A percentile compares a stretch with the other conserved stretches of the same genome.
Conservation (phyloP, 768 basidiomycete species). For the Mycena galopus region DNA sequence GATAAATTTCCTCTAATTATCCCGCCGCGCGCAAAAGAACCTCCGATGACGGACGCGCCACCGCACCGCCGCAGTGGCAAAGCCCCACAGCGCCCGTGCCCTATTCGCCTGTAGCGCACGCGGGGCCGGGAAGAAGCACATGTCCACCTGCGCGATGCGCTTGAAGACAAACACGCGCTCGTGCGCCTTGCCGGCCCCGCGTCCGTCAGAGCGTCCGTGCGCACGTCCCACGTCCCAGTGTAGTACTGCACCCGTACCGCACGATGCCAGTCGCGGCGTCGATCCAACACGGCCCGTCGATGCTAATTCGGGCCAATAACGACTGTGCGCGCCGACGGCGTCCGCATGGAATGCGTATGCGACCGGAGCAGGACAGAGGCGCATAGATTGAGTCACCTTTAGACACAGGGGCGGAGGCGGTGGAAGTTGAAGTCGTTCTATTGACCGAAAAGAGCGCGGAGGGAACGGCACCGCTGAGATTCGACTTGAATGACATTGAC, state of each 20-base stretch:
- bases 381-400: slow-evolving; percentile 21
- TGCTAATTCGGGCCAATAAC: slow-evolving; percentile 27
- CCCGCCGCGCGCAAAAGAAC: slow-evolving; percentile 45
- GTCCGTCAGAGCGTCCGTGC: slow-evolving; percentile 34
- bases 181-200: slow-evolving; percentile 39
- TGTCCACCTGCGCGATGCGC: slow-evolving; percentile 38
- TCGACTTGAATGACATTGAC: too few relatives aligned
- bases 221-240: slow-evolving; percentile 34
- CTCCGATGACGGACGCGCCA: slow-evolving; percentile 35
- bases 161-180: slow-evolving; percentile 42
- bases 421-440: slow-evolving; percentile 39
- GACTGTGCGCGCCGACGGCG: slow-evolving; percentile 10
- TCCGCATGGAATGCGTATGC: slow-evolving; percentile 23
- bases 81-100: slow-evolving; percentile 46
- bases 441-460: slow-evolving; percentile 32
- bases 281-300: slow-evolving; percentile 33
- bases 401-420: background rate
- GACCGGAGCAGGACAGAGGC: background rate
- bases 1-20: slow-evolving; percentile 41
- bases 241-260: slow-evolving; percentile 38
- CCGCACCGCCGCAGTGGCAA: slow-evolving; percentile 41
- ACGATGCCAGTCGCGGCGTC: slow-evolving; percentile 8
- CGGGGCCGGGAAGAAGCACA: slow-evolving; percentile 43
- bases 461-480: background rate
- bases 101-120: slow-evolving; percentile 38